Conservation (phyloP, 1,284 basidiomycete species). For the Sphagnurus paluster region DNA sequence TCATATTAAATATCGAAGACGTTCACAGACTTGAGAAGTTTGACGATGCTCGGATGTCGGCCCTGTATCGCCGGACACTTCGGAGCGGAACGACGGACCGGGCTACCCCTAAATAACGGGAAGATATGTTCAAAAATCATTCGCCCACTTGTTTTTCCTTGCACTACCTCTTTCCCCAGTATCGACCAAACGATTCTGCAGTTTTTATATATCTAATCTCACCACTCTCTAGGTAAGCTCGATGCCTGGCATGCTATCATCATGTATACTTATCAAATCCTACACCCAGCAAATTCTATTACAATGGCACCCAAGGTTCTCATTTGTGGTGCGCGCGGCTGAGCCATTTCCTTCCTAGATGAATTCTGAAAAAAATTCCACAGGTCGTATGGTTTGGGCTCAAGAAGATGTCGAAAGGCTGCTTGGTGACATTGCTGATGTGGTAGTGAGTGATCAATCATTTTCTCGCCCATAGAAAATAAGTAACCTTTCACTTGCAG, state of each 20-base stretch:
- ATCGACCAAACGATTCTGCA: too few relatives aligned
- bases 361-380: not conserved
- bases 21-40: not conserved
- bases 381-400: constrained; percentile 79
- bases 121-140: not conserved
- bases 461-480: constrained; percentile 2
- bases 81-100: constrained; percentile 8
- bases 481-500: constrained; percentile 32
- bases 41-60: not conserved
- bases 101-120: constrained; percentile 3
- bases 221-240: not conserved
- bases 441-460: constrained; percentile 62
- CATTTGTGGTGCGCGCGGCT: constrained; percentile 20
- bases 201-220: not conserved
- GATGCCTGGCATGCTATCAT: not conserved
- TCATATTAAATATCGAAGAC: too few relatives aligned
- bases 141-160: not conserved
- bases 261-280: not conserved
- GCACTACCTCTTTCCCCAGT: not conserved
- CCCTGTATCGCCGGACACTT: not conserved
- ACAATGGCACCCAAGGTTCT: constrained; percentile 23
- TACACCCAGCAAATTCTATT: not conserved
- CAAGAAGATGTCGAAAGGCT: constrained; percentile 71
- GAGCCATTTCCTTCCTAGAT: not conserved
- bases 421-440: constrained; percentile 67